Percentiles rank a stretch among this genome's conserved stretches.
Evolutionary conservation across 1,284 basidiomycete species (phyloP).

Genomic region (Rhizoctonia solani): DNA sequence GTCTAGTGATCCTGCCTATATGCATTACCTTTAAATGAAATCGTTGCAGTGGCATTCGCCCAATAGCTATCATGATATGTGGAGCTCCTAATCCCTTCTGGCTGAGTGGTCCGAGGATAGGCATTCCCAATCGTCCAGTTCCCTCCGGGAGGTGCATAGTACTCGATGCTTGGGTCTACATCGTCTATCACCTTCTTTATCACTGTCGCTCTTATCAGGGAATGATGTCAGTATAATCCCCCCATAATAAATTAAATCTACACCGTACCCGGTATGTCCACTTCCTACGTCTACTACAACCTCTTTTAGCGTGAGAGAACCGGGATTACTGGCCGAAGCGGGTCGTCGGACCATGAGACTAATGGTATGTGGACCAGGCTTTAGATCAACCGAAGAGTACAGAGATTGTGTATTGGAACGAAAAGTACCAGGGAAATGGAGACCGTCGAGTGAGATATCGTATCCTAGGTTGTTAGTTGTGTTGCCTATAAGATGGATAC

Average conservation of each 20-base stretch:
- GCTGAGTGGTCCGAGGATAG: slow-evolving; percentile 1
- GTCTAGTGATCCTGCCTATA: neutral
- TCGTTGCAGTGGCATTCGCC: slow-evolving; percentile 23
- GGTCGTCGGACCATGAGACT: slow-evolving; percentile 23
- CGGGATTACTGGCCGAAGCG: neutral
- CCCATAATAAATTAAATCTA: neutral
- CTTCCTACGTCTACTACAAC: slow-evolving; percentile 22
- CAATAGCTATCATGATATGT: slow-evolving; percentile 24
- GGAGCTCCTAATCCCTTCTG: neutral
- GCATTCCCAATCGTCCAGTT: slow-evolving; percentile 18
- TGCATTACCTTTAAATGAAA: slow-evolving; percentile 22
- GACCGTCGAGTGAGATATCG: slow-evolving; percentile 24
- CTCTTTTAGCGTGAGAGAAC: slow-evolving; percentile 21
- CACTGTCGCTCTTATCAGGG: slow-evolving; percentile 3
- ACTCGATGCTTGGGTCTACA: slow-evolving; percentile 1
- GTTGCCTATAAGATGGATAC: slow-evolving; percentile 28
- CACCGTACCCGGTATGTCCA: slow-evolving; percentile 6
- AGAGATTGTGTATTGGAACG: neutral
- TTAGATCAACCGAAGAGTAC: slow-evolving; percentile 10
- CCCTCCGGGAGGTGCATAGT: neutral
- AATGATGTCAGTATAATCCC: neutral
- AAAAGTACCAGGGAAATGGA: slow-evolving; percentile 16
- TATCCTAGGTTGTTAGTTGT: slow-evolving; percentile 26
- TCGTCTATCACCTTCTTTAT: slow-evolving; percentile 4
- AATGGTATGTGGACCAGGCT: slow-evolving; percentile 15